Evolutionary conservation across 495 filamentous ascomycete genomes (phyloP).

Genomic region (Aspergillus indologenus): DNA sequence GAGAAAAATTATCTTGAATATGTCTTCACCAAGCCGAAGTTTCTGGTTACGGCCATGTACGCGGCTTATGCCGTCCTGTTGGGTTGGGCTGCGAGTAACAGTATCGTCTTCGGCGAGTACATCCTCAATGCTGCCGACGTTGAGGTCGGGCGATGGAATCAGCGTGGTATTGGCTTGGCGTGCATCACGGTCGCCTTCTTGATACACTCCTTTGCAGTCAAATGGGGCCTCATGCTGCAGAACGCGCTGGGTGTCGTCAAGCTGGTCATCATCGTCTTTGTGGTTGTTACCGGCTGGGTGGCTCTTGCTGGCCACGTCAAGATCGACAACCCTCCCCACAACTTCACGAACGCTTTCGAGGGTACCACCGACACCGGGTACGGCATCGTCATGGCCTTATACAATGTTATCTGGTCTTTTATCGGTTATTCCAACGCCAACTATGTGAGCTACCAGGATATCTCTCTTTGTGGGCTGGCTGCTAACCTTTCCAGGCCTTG

Average conservation of each 20-base stretch:
- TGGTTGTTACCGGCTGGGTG: constrained; percentile 63
- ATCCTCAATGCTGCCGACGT: constrained; percentile 61
- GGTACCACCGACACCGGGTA: constrained; percentile 56
- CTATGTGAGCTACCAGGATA: constrained; percentile 29
- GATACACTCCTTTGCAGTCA: constrained; percentile 58
- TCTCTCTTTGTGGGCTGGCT: neutral
- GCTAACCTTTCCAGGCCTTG: constrained; percentile 44
- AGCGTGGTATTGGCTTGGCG: constrained; percentile 63
- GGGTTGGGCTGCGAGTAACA: constrained; percentile 58
- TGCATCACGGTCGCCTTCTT: constrained; percentile 62
- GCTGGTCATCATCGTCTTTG: constrained; percentile 62
- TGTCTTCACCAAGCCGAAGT: constrained; percentile 60
- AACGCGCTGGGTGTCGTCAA: constrained; percentile 68
- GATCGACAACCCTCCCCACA: constrained; percentile 48
- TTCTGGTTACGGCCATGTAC: constrained; percentile 62
- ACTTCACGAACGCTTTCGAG: constrained; percentile 65
- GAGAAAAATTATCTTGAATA: constrained; percentile 71
- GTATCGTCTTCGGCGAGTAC: constrained; percentile 68
- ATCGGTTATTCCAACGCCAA: constrained; percentile 65
- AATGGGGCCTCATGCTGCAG: constrained; percentile 65
- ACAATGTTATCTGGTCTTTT: constrained; percentile 67
- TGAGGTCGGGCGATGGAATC: constrained; percentile 62
- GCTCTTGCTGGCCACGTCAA: constrained; percentile 51
- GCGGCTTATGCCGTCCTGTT: constrained; percentile 56
- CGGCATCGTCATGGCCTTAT: constrained; percentile 59